These are phyloP conservation scores for Corrigiola litoralis DNA, from an alignment of 179 eudicot species.

Conservation along the genomic window DNA sequence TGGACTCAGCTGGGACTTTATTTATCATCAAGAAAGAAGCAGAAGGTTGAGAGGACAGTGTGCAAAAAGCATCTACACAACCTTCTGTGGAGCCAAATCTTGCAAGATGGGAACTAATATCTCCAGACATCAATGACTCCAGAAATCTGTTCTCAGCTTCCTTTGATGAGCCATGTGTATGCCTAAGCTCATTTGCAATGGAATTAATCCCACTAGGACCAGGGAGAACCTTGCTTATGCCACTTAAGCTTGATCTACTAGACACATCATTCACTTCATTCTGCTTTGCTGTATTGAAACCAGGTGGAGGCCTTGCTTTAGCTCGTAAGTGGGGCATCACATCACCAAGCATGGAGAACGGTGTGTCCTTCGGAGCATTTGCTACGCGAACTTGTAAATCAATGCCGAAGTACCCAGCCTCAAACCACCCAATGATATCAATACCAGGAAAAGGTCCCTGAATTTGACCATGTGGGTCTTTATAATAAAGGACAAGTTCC, in stretches of 20 bases:
- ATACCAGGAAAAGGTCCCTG: constrained; percentile 94
- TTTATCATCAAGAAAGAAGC: too few relatives aligned
- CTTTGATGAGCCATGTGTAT: constrained; percentile 38
- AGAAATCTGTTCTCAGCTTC: constrained; percentile 83
- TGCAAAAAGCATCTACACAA: constrained; percentile 18
- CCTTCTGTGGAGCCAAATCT: constrained; percentile 76
- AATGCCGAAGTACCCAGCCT: constrained; percentile 91
- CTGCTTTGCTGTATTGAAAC: constrained; percentile 62
- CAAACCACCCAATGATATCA: constrained; percentile 98
- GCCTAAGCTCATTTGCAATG: constrained; percentile 48
- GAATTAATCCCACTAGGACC: constrained; percentile 40
- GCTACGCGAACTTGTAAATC: constrained; percentile 81
- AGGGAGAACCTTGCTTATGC: constrained; percentile 41
- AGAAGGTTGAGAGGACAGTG: background rate
- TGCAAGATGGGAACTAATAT: constrained; percentile 39
- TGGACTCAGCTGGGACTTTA: too few relatives aligned
- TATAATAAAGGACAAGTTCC: constrained; percentile 73
- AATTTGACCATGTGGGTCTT: constrained; percentile 88
- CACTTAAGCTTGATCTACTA: constrained; percentile 38
- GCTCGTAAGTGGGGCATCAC: constrained; percentile 95
- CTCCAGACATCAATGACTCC: constrained; percentile 86
- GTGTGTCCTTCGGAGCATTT: constrained; percentile 59
- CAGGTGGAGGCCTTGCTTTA: constrained; percentile 88
- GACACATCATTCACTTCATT: constrained; percentile 50
- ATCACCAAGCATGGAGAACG: constrained; percentile 76